These are phyloP conservation scores for Rhizoclosmatium sp. DNA, from an alignment of 192 early-diverging fungal species.

Conservation along the genomic window DNA sequence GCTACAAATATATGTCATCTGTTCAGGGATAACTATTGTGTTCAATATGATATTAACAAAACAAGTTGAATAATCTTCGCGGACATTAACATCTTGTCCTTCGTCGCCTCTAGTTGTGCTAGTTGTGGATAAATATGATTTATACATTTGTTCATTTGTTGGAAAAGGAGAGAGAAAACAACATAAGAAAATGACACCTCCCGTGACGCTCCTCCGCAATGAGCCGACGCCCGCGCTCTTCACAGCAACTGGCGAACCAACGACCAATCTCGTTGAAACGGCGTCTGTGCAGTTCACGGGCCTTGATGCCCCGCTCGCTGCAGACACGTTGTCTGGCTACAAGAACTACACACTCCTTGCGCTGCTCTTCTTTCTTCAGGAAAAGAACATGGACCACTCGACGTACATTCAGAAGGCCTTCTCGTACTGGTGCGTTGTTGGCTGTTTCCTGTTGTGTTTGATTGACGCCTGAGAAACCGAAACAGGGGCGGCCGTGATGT, in stretches of 20 bases:
- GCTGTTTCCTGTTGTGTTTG: background rate
- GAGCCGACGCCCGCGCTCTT: background rate
- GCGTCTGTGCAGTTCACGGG: background rate
- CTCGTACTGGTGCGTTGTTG: constrained; percentile 17
- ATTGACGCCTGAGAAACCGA: background rate
- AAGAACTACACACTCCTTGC: constrained; percentile 73
- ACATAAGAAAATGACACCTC: background rate
- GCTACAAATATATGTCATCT: too few species aligned
- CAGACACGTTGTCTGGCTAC: constrained; percentile 37
- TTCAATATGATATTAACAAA: too few species aligned
- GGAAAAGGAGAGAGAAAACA: too few species aligned
- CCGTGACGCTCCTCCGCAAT: constrained; percentile 6
- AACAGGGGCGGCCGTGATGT: constrained; percentile 59
- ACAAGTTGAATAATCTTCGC: too few species aligned
- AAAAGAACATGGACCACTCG: constrained; percentile 69
- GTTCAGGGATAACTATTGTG: too few species aligned
- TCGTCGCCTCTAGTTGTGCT: too few species aligned
- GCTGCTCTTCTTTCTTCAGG: constrained; percentile 74
- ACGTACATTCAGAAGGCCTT: constrained; percentile 70
- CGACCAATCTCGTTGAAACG: constrained; percentile 1
- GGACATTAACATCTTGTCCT: too few species aligned
- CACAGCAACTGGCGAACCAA: background rate
- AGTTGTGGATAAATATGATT: too few species aligned
- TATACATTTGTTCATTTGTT: too few species aligned
- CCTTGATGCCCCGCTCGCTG: background rate